phyloP scores from a whole-genome alignment of 345 rosid species.

The Salix viminalis region DNA sequence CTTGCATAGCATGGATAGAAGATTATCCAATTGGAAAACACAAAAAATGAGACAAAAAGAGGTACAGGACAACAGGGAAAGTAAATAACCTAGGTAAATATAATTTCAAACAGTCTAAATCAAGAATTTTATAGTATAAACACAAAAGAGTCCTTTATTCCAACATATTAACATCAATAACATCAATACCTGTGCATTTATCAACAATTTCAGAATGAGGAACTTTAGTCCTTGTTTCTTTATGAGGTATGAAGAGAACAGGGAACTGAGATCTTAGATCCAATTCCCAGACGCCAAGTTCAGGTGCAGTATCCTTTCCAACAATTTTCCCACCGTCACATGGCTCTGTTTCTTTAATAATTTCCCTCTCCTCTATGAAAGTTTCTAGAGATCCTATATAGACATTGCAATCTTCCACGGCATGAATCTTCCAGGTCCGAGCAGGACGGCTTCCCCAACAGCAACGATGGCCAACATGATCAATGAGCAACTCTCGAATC shows the following conservation, averaged over 20 bases:
- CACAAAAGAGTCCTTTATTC: slow-evolving; percentile 6
- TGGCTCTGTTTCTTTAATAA: slow-evolving; percentile 59
- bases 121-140: not conserved
- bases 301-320: slow-evolving; percentile 50
- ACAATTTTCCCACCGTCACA: slow-evolving; percentile 44
- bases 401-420: slow-evolving; percentile 90
- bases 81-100: not conserved
- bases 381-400: slow-evolving; percentile 91
- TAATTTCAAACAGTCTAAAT: not conserved
- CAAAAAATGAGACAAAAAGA: not conserved
- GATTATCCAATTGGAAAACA: not conserved
- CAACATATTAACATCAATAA: not conserved
- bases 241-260: slow-evolving; percentile 57
- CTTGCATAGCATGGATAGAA: not conserved
- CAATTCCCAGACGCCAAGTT: slow-evolving; percentile 69
- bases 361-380: slow-evolving; percentile 84
- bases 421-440: slow-evolving; percentile 86
- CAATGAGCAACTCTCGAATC: slow-evolving; percentile 87
- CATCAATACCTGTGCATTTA: slow-evolving; percentile 66
- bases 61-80: not conserved
- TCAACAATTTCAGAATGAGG: slow-evolving; percentile 71
- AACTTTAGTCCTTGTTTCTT: slow-evolving; percentile 52
- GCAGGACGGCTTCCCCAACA: slow-evolving; percentile 99
- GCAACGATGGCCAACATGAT: slow-evolving; percentile 86
- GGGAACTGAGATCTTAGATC: slow-evolving; percentile 81